phyloP scores from a whole-genome alignment of 116 monocot species.

The Posidonia oceanica region DNA sequence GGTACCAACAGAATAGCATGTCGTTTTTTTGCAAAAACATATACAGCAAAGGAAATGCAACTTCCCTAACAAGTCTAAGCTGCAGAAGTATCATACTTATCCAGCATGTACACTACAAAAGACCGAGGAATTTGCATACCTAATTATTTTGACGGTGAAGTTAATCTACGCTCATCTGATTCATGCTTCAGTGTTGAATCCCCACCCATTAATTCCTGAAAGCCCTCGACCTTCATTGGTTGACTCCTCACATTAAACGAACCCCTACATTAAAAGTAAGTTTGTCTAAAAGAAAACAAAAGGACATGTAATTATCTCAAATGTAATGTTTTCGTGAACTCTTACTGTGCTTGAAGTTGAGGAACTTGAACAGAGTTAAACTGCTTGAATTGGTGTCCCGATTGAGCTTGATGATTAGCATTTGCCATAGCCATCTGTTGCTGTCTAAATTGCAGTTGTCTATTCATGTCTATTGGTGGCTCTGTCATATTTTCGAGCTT shows the following conservation, averaged over 20 bases:
- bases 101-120: too few species aligned
- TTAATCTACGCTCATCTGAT: slow-evolving; percentile 49
- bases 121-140: not conserved
- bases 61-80: too few species aligned
- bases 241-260: slow-evolving; percentile 41
- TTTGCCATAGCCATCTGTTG: slow-evolving; percentile 44
- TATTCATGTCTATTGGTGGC: slow-evolving; percentile 35
- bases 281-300: not conserved
- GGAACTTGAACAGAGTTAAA: slow-evolving; percentile 46
- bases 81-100: too few species aligned
- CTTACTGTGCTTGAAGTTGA: slow-evolving; percentile 71
- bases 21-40: too few species aligned
- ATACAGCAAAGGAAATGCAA: too few species aligned
- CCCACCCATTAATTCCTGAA: slow-evolving; percentile 63
- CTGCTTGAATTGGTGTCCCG: slow-evolving; percentile 65
- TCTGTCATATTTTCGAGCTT: slow-evolving; percentile 76
- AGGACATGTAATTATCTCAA: not conserved
- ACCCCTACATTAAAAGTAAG: slow-evolving; percentile 29
- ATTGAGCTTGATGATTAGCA: slow-evolving; percentile 27
- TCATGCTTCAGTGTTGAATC: slow-evolving; percentile 61
- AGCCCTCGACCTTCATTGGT: slow-evolving; percentile 85
- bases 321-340: not conserved
- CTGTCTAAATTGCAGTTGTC: slow-evolving; percentile 51
- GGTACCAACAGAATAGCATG: too few species aligned
- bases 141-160: slow-evolving; percentile 37